Evolutionary conservation across 1,284 basidiomycete species (phyloP), one percentile per base, ranked within the genome.

Genomic region (Cutaneotrichosporon cavernicola): DNA sequence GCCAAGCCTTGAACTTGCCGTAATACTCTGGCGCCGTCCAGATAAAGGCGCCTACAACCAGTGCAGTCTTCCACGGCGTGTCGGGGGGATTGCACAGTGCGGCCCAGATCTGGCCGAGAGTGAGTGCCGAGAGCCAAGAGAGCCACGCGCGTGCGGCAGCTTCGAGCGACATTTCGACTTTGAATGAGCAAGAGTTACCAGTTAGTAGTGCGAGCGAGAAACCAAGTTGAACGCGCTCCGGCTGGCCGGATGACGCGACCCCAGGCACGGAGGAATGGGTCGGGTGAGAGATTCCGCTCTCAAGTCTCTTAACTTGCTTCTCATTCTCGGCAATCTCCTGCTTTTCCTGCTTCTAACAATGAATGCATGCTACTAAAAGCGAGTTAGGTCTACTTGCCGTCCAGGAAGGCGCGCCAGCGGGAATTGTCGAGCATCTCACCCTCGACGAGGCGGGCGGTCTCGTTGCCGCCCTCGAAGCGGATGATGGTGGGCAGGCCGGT

Each of bases 401-500:
- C n/a, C 43, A 66, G 55, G 51, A 81, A 76, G 5, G 65, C 60
- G 56, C 65, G 57, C 26, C 80, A 64, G 59, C 71, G 71, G 8
- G 58, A 40, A 43, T 65, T 58, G 61, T 81, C 76, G 31, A 79
- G 69, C 60, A 87, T 84, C 56, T 85, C 83, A 30, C 76, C 79
- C 63, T 89, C 88, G 26, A 87, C 86, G 31, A 91, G 78, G 59
- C 88, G 82, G 36, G 79, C 84, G 2, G 82, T 81, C 80, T 87
- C 82, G 66, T 83, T 77, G 50, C 84, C 83, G 88, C 88, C 82
- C 72, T 84, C 78, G n/a, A 88, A 63, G 69, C 85, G 85, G 62
- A 92, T 81, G 65, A 93, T 86, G 11, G 91, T 92, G 16, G 91
- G 91, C 26, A 93, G 82, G 36, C 81, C 81, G 34, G 78, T 75